phyloP scores from a whole-genome alignment of 2,329 filamentous ascomycete species.

The Fulvia fulva region DNA sequence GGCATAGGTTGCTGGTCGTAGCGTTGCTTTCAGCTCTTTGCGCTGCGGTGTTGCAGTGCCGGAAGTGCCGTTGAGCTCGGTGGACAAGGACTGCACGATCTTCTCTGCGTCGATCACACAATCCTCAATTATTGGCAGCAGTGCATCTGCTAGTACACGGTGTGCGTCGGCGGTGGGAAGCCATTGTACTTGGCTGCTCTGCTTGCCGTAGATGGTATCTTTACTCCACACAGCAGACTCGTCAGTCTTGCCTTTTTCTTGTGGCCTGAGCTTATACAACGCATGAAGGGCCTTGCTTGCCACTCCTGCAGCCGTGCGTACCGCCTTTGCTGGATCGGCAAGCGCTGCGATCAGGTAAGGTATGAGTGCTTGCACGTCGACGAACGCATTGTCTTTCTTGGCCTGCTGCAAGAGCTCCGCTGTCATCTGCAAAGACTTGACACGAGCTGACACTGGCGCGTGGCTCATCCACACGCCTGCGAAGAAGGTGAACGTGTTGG shows the following conservation, averaged over 20 bases:
- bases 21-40: slow-evolving; percentile 55
- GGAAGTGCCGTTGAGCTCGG: slow-evolving; percentile 49
- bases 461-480: slow-evolving; percentile 18
- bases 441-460: slow-evolving; percentile 9
- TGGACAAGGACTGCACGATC: slow-evolving; percentile 60
- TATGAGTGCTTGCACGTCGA: slow-evolving; percentile 70
- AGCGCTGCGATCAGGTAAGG: slow-evolving; percentile 70
- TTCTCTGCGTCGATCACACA: slow-evolving; percentile 75
- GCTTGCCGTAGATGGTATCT: slow-evolving; percentile 61
- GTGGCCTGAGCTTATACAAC: slow-evolving; percentile 9
- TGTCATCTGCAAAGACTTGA: slow-evolving; percentile 16
- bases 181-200: slow-evolving; percentile 50
- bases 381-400: not conserved
- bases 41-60: slow-evolving; percentile 12
- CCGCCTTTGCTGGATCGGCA: slow-evolving; percentile 52
- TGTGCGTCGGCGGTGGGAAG: slow-evolving; percentile 56
- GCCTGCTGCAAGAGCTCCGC: slow-evolving; percentile 12
- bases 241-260: slow-evolving; percentile 6
- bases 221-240: slow-evolving; percentile 48
- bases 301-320: slow-evolving; percentile 40
- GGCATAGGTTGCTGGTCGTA: slow-evolving; percentile 61
- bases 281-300: slow-evolving; percentile 12
- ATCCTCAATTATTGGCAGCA: slow-evolving; percentile 79
- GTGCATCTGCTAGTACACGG: slow-evolving; percentile 60
- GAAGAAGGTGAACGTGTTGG: slow-evolving; percentile 19